Evolutionary conservation across 2,329 filamentous ascomycete genomes (phyloP).

Genomic region (Neocucurbitaria cava): DNA sequence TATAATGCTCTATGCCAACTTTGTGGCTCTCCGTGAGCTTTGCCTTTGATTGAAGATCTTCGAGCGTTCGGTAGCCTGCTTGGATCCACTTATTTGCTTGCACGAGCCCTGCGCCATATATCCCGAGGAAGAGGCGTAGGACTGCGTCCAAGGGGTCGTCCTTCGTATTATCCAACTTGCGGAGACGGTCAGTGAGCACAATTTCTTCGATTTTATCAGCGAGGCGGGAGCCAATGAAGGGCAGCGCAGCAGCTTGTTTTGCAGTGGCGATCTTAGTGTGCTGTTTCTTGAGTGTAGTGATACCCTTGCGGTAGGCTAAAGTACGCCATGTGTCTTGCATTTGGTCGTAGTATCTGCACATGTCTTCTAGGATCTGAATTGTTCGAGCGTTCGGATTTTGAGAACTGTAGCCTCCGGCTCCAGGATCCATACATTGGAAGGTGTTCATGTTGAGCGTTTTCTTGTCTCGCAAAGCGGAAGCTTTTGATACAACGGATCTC

Average conservation of each 20-base stretch:
- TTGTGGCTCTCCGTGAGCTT: slow-evolving; percentile 72
- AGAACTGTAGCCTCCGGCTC: slow-evolving; percentile 52
- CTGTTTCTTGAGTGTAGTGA: slow-evolving; percentile 75
- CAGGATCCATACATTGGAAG: slow-evolving; percentile 67
- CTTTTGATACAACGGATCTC: slow-evolving; percentile 7
- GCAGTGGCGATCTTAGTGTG: slow-evolving; percentile 68
- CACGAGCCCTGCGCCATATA: slow-evolving; percentile 78
- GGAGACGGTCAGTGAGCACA: slow-evolving; percentile 73
- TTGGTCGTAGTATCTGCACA: slow-evolving; percentile 78
- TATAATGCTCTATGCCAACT: slow-evolving; percentile 79
- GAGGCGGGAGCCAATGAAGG: slow-evolving; percentile 73
- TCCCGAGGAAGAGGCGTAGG: slow-evolving; percentile 73
- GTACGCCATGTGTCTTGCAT: slow-evolving; percentile 80
- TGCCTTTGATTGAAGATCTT: slow-evolving; percentile 69
- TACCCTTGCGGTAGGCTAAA: slow-evolving; percentile 77
- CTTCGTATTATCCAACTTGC: slow-evolving; percentile 73
- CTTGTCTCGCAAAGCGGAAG: slow-evolving; percentile 18
- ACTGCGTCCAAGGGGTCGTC: slow-evolving; percentile 70
- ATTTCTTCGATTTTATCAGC: slow-evolving; percentile 92
- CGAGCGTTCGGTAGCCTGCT: slow-evolving; percentile 75
- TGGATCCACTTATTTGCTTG: slow-evolving; percentile 79
- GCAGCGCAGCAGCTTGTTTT: slow-evolving; percentile 71
- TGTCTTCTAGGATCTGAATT: slow-evolving; percentile 77
- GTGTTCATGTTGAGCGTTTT: slow-evolving; percentile 45
- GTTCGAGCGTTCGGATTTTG: slow-evolving; percentile 76